Percentiles rank a stretch among this genome's conserved stretches.
Evolutionary conservation across 345 rosid species (phyloP).

Genomic region (Ceriops zippeliana): DNA sequence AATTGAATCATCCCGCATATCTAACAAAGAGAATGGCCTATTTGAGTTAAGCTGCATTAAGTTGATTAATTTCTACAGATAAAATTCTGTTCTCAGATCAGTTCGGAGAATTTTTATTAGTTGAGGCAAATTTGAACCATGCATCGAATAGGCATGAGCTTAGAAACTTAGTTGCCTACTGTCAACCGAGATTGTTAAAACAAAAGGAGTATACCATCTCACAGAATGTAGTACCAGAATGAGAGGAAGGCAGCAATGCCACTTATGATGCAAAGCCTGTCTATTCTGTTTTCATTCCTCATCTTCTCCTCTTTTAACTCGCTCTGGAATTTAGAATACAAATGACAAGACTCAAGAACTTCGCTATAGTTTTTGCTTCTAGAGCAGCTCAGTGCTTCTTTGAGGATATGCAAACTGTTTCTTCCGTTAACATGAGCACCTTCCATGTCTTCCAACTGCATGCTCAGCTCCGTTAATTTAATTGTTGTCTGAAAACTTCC

Average conservation of each 20-base stretch:
- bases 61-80: too few species aligned
- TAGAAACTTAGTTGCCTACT: conserved; percentile 19
- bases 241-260: conserved; percentile 62
- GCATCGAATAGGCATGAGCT: conserved; percentile 13
- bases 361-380: conserved; percentile 70
- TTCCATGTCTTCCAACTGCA: conserved; percentile 83
- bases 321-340: conserved; percentile 61
- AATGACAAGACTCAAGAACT: conserved; percentile 63
- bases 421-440: conserved; percentile 72
- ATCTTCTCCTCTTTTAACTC: conserved; percentile 71
- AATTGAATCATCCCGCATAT: too few species aligned
- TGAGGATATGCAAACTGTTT: conserved; percentile 60
- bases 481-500: conserved; percentile 47
- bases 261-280: conserved; percentile 53
- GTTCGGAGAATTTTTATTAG: conserved; percentile 13
- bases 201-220: conserved; percentile 13
- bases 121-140: conserved; percentile 32
- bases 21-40: neutral
- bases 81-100: neutral
- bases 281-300: conserved; percentile 63
- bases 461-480: conserved; percentile 63
- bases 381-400: conserved; percentile 58
- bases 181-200: neutral
- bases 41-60: neutral
- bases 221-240: conserved; percentile 59